Base-by-base conservation (phyloP, 768 basidiomycete species). In the Lactifluus volemus region DNA sequence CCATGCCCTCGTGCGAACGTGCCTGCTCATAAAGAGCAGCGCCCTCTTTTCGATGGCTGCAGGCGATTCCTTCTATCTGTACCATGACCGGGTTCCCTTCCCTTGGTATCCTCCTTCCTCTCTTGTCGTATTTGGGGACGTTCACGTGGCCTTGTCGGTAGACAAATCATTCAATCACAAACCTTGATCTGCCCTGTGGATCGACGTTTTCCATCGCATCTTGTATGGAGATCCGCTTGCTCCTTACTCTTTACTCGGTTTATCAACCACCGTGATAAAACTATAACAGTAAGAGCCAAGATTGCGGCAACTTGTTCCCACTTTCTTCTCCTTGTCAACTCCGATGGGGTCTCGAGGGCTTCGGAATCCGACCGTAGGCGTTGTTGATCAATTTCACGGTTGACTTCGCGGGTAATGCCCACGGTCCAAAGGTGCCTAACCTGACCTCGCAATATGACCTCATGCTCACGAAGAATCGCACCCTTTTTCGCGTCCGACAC, bases 341-440 rank as follows among this genome's bases (percentile, higher is more conserved):
- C 45, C 55, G 39, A 56, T 47, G 54, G 36, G 17, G 5, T 30
- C 17, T 25, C 11, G 25, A 30, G 3, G 51, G 9, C 19, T 49
- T 29, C 49, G 41, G 29, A 42, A 44, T 9, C 48, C 32, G n/a
- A 17, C 25, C 19, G 21, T 47, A 10, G 53, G 54, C 60, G 54
- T 60, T 32, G 53, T 61, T 61, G 49, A 61, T 61, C 54, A 44
- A 61, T 61, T 45, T 56, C 17, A 34, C 49, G 42, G 44, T 49
- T 55, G 42, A 53, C 25, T 50, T 54, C 34, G 6, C 4, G 49
- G 36, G 48, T 11, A 34, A 14, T 30, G 50, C 60, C 54, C 60
- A 61, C 60, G 49, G 48, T 17, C 17, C 39, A 5, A 38, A 51
- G 30, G 32, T 36, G 49, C 30, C 2, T 19, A 21, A 4, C 17